Evolutionary conservation across 2,329 filamentous ascomycete genomes (phyloP).

Genomic region (Iodosphaeria phyllophila): DNA sequence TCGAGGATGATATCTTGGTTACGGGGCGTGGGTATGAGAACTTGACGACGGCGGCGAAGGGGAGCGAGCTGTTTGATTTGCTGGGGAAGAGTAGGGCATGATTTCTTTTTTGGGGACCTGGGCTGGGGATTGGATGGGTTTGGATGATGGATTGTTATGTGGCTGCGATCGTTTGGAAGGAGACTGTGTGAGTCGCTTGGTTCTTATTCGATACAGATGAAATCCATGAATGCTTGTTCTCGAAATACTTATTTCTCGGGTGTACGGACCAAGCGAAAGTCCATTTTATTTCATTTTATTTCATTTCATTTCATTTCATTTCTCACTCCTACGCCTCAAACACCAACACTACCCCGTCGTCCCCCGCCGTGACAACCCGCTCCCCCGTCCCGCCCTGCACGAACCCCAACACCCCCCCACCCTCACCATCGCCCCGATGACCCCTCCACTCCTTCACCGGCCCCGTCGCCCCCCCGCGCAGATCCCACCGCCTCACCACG

Average conservation of each 20-base stretch:
- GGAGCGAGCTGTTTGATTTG: conserved; percentile 52
- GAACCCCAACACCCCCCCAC: conserved; percentile 78
- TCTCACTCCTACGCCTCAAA: conserved; percentile 32
- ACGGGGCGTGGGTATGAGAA: conserved; percentile 67
- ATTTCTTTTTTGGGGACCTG: no score
- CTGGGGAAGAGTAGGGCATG: no score
- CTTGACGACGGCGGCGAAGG: conserved; percentile 63
- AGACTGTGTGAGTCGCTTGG: no score
- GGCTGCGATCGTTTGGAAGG: no score
- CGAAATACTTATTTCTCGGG: no score
- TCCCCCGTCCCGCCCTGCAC: conserved; percentile 62
- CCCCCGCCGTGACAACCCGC: conserved; percentile 72
- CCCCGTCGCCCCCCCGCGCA: conserved; percentile 39
- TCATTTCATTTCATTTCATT: not conserved
- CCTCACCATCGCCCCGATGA: conserved; percentile 67
- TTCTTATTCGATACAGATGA: no score
- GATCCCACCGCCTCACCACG: conserved; percentile 76
- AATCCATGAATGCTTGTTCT: no score
- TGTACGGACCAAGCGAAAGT: no score
- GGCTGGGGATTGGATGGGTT: no score
- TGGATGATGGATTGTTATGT: no score
- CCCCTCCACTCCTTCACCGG: conserved; percentile 79
- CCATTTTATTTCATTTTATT: no score
- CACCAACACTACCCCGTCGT: conserved; percentile 56
- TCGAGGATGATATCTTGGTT: conserved; percentile 80